phyloP scores from a whole-genome alignment of 1,284 basidiomycete species.

The Trametes versicolor region DNA sequence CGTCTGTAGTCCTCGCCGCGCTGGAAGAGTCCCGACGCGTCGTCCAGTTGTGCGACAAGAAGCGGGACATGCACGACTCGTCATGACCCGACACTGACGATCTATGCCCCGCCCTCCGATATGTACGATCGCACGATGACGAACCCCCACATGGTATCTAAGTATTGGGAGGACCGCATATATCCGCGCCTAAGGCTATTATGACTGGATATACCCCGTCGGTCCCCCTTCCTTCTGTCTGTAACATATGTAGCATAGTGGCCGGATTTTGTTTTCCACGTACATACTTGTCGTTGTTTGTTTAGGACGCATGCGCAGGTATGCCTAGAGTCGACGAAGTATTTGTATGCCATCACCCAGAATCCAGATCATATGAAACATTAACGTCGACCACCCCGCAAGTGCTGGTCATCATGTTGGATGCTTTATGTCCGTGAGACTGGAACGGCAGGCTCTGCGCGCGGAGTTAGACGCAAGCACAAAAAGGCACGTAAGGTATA shows the following conservation, averaged over 20 bases:
- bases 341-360: constrained; percentile 8
- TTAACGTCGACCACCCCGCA: neutral
- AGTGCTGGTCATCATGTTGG: too few relatives aligned
- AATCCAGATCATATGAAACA: constrained; percentile 8
- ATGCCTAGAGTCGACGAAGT: constrained; percentile 11
- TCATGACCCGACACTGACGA: constrained; percentile 15
- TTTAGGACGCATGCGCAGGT: constrained; percentile 7
- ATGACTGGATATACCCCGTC: constrained; percentile 6
- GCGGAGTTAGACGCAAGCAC: too few relatives aligned
- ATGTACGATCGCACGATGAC: constrained; percentile 12
- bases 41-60: constrained; percentile 55
- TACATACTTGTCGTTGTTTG: constrained; percentile 11
- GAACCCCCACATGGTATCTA: constrained; percentile 11
- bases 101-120: constrained; percentile 11
- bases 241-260: constrained; percentile 36
- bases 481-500: constrained; percentile 1
- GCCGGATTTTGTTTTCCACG: constrained; percentile 1
- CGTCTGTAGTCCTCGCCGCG: constrained; percentile 61
- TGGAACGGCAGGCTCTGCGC: too few relatives aligned
- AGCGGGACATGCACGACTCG: constrained; percentile 46
- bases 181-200: neutral
- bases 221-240: constrained; percentile 9
- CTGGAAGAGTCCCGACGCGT: constrained; percentile 65
- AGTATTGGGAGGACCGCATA: constrained; percentile 13
- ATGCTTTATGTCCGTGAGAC: too few relatives aligned